A percentile compares a stretch with the other conserved stretches of the same genome.
phyloP scores from a whole-genome alignment of 2,329 filamentous ascomycete genomes.

The Emmonsiellopsis sp. region DNA sequence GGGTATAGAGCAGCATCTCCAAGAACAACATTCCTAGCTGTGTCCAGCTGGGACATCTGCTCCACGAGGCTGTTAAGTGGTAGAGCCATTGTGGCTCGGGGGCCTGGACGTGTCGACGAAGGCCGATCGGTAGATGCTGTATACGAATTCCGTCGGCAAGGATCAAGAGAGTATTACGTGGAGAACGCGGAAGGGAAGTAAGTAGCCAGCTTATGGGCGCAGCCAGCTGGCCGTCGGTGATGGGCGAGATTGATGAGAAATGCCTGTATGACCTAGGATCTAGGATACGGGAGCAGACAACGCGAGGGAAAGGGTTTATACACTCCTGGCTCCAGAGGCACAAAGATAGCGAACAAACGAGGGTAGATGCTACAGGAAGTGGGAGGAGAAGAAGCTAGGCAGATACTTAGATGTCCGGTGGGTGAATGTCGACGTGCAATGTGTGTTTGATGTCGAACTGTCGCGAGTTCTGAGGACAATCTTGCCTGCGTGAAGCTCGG shows the following conservation, averaged over 20 bases:
- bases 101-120: not conserved
- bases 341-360: not conserved
- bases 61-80: slow-evolving; percentile 52
- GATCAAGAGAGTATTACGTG: too few species aligned
- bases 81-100: slow-evolving; percentile 5
- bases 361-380: not conserved
- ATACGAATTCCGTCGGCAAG: not conserved
- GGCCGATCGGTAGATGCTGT: not conserved
- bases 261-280: too few species aligned
- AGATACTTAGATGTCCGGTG: not conserved
- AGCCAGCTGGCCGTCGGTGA: too few species aligned
- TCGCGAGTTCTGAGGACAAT: not conserved
- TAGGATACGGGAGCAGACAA: not conserved
- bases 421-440: not conserved
- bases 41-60: slow-evolving; percentile 79
- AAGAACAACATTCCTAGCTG: slow-evolving; percentile 81
- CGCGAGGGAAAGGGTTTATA: not conserved
- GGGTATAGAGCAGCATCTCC: slow-evolving; percentile 81
- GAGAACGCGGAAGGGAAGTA: too few species aligned
- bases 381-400: not conserved
- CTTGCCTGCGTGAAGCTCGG: not conserved
- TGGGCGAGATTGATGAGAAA: too few species aligned
- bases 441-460: not conserved
- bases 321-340: not conserved
- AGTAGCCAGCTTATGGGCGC: too few species aligned